Percentiles rank a stretch among this genome's conserved stretches.
phyloP scores from a whole-genome alignment of 371 early-diverging fungal species.

The Mucor lusitanicus region DNA sequence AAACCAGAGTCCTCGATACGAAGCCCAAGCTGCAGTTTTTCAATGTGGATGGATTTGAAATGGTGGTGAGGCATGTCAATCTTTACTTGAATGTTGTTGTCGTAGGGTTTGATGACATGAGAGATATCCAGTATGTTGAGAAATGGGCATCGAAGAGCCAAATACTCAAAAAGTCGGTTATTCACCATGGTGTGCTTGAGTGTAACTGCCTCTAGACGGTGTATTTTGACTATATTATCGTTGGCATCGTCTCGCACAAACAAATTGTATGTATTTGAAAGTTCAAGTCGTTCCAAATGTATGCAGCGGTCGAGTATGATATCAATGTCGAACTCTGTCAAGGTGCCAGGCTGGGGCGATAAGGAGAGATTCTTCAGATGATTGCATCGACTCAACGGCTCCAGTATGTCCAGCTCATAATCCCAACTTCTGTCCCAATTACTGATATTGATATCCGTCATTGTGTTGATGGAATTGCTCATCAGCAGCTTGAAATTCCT shows the following conservation, averaged over 20 bases:
- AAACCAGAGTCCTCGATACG: constrained; percentile 17
- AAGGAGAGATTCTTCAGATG: background rate
- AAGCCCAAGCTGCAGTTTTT: constrained; percentile 9
- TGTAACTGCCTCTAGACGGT: constrained; percentile 2
- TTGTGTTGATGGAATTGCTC: constrained; percentile 1
- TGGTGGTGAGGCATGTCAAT: constrained; percentile 16
- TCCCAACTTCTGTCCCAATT: constrained; percentile 25
- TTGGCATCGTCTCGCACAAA: constrained; percentile 9
- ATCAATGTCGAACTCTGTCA: constrained; percentile 22
- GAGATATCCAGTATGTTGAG: constrained; percentile 5
- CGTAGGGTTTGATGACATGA: constrained; percentile 17
- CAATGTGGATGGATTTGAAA: constrained; percentile 10
- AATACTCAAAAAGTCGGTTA: constrained; percentile 14
- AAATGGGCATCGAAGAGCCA: constrained; percentile 12
- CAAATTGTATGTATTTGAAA: constrained; percentile 15
- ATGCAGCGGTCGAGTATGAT: constrained; percentile 6
- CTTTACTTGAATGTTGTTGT: constrained; percentile 11
- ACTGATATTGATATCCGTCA: constrained; percentile 5
- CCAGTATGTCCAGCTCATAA: constrained; percentile 12
- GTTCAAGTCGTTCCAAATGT: background rate
- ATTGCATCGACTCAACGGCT: background rate
- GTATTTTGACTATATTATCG: background rate
- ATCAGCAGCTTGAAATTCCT: constrained; percentile 10
- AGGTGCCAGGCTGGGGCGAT: constrained; percentile 15
- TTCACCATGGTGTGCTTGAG: constrained; percentile 15